Evolutionary conservation across 345 rosid genomes (phyloP), one percentile per base, ranked within the genome.

Genomic region (Trapa bicornis): DNA sequence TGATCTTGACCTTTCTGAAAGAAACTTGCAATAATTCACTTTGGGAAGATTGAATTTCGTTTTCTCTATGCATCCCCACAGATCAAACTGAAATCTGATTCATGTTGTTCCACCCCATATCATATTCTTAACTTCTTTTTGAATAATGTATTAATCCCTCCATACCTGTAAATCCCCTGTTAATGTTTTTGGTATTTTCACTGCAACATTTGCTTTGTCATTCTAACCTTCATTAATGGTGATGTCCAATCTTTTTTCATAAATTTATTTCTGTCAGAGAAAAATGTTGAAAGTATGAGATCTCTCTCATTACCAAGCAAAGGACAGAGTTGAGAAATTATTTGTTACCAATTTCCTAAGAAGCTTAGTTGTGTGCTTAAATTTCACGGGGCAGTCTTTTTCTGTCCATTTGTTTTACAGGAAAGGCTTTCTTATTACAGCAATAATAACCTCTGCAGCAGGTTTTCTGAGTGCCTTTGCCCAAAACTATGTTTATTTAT

Each of bases 351-450:
- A 57, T 6, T 1, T 5, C 13, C 36, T 3, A 11, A 22, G 61
- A 35, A 54, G 22, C 60, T 54, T 22, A 22, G 29, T 22, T 22
- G 29, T 22, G 61, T 0, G 61, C n/a, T 22, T 22, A n/a, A 32
- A 29, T 57, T 5, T 57, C 11, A 29, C 32, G 6, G 0, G 35
- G 32, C 35, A 65, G 54, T 62, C 5, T 38, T 54, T 39, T 56
- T 57, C 13, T 50, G 56, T 50, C 39, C 43, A 29, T 41, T 36
- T 13, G 45, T 41, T 33, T 41, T 75, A 61, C 87, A 92, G 96
- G 92, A 89, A 75, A 73, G 98, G 98, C 61, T 92, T 92, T 79
- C 73, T 92, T 71, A 78, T 86, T 67, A 88, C 97, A 50, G 97
- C 96, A 6, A 41, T 83, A 61, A 83, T 89, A 65, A 92, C 98